Evolutionary conservation across 225 moss, liverwort and hornwort genomes (phyloP).

Genomic region (Neckera pumila): DNA sequence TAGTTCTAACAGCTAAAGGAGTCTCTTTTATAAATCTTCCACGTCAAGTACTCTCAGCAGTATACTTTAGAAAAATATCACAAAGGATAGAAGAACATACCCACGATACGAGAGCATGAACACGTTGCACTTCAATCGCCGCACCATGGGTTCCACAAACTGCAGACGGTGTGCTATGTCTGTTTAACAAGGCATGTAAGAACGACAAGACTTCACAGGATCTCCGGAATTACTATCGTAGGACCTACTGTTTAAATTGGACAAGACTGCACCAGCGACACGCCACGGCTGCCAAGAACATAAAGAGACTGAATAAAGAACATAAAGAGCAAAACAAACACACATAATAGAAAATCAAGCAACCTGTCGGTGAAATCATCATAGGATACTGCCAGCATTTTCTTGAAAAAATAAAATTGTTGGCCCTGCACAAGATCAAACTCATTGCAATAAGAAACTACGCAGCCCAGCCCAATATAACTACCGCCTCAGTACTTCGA

Average conservation of each 20-base stretch:
- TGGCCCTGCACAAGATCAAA: neutral
- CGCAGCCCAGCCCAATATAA: too few species aligned
- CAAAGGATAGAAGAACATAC: constrained; percentile 19
- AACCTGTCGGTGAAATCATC: neutral
- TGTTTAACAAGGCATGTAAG: constrained; percentile 21
- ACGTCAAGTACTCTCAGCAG: neutral
- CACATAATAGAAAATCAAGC: neutral
- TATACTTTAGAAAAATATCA: neutral
- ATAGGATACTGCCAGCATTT: constrained; percentile 98
- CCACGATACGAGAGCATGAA: constrained; percentile 96
- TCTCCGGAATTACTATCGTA: neutral
- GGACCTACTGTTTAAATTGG: neutral
- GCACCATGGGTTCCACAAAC: constrained; percentile 70
- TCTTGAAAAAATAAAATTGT: constrained; percentile 91
- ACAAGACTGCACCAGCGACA: neutral
- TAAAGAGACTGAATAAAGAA: neutral
- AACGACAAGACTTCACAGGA: neutral
- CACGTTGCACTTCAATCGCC: constrained; percentile 72
- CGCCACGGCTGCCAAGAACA: neutral
- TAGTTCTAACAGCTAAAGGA: neutral
- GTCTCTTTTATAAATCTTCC: neutral
- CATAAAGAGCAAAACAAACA: neutral
- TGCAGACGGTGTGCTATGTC: constrained; percentile 92
- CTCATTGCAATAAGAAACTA: too few species aligned
- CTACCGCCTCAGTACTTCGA: too few species aligned